Conservation (phyloP, 2,329 filamentous ascomycete genomes). For the Botrytis fragariae region DNA sequence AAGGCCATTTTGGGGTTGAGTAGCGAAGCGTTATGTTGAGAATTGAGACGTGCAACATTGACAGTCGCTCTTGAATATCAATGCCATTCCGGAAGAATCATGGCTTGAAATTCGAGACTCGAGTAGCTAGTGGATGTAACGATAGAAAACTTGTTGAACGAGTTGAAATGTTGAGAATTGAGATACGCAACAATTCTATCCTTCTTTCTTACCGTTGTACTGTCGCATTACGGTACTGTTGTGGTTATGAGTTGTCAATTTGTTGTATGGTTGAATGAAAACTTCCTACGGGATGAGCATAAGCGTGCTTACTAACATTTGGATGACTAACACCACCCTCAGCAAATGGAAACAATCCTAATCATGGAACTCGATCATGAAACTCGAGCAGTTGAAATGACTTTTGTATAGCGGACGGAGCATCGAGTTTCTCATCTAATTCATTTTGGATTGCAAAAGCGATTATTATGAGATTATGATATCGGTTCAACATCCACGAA, state of each 20-base stretch:
- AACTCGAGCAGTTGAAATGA: background rate
- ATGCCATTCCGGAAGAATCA: slow-evolving; percentile 21
- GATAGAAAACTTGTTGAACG: background rate
- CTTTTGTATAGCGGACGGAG: background rate
- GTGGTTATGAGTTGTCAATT: background rate
- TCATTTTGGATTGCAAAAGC: slow-evolving; percentile 19
- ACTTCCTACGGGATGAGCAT: background rate
- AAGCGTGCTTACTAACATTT: background rate
- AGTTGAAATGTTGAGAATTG: background rate
- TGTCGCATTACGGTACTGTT: background rate
- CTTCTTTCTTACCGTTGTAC: background rate
- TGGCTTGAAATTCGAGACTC: slow-evolving; percentile 16
- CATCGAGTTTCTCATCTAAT: background rate
- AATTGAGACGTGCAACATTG: slow-evolving; percentile 18
- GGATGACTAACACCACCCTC: background rate
- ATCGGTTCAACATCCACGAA: slow-evolving; percentile 24
- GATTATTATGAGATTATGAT: slow-evolving; percentile 24
- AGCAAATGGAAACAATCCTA: background rate
- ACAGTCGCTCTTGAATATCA: background rate
- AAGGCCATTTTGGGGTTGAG: background rate
- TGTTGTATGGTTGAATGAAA: background rate
- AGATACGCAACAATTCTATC: background rate
- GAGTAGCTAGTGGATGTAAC: slow-evolving; percentile 10
- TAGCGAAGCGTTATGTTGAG: background rate
- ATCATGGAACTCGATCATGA: background rate